Conservation (phyloP, 441 rosid species). For the Biscutella auriculata region DNA sequence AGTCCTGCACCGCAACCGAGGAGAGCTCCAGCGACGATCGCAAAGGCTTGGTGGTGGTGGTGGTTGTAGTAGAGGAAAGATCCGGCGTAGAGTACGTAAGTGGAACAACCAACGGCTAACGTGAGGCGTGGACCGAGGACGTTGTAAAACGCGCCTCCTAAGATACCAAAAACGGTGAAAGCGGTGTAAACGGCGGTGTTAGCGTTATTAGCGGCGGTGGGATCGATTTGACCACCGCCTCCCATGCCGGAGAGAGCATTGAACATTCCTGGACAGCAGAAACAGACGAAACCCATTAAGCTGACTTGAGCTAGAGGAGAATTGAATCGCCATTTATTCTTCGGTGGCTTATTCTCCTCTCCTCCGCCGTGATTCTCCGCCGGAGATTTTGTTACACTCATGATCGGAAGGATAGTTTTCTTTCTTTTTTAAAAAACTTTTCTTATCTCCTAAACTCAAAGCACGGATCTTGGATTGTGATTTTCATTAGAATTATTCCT, state of each 20-base stretch:
- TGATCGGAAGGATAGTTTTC: neutral
- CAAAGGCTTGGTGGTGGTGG: slow-evolving; percentile 51
- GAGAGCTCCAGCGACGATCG: slow-evolving; percentile 54
- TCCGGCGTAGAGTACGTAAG: slow-evolving; percentile 73
- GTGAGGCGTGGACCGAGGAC: slow-evolving; percentile 75
- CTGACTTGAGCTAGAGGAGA: slow-evolving; percentile 64
- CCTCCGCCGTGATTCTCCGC: slow-evolving; percentile 10
- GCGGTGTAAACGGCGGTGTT: slow-evolving; percentile 89
- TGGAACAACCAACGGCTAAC: slow-evolving; percentile 63
- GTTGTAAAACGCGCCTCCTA: slow-evolving; percentile 88
- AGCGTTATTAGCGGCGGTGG: slow-evolving; percentile 75
- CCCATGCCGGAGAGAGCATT: slow-evolving; percentile 96
- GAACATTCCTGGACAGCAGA: slow-evolving; percentile 95
- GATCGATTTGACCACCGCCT: slow-evolving; percentile 77
- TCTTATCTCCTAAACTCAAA: neutral
- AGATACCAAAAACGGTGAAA: slow-evolving; percentile 66
- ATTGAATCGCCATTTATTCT: slow-evolving; percentile 43
- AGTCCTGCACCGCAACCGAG: slow-evolving; percentile 87
- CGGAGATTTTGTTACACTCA: slow-evolving; percentile 4
- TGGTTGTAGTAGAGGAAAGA: slow-evolving; percentile 86
- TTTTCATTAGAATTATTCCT: neutral
- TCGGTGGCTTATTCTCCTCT: slow-evolving; percentile 18
- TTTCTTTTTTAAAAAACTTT: too few relatives aligned
- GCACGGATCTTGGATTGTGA: slow-evolving; percentile 12
- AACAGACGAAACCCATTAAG: slow-evolving; percentile 76